phyloP scores from a whole-genome alignment of 2,329 filamentous ascomycete species.

The Ophiocordyceps australis region DNA sequence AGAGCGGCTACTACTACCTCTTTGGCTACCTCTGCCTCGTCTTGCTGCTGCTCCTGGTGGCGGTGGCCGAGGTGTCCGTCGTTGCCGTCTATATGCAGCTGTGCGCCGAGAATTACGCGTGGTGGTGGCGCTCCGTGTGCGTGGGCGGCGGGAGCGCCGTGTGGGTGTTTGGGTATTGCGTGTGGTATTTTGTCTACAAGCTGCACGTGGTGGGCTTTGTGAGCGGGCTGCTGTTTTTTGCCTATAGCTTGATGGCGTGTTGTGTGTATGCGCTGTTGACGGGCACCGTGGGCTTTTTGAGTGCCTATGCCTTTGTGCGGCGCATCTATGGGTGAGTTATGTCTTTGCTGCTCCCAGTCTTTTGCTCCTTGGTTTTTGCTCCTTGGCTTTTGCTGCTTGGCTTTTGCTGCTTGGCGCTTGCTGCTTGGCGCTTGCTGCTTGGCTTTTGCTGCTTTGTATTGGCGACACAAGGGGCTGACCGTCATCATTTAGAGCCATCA shows the following conservation, averaged over 20 bases:
- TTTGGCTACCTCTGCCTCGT: slow-evolving; percentile 73
- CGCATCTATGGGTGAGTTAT: slow-evolving; percentile 63
- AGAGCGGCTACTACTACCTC: slow-evolving; percentile 82
- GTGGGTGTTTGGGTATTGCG: slow-evolving; percentile 70
- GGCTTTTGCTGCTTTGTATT: neutral
- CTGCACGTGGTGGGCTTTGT: slow-evolving; percentile 68
- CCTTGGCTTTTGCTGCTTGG: no score
- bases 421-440: neutral
- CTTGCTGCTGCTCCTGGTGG: slow-evolving; percentile 51
- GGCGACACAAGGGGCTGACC: slow-evolving; percentile 2
- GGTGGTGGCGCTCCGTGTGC: slow-evolving; percentile 85
- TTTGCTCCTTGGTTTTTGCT: no score
- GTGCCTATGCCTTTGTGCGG: slow-evolving; percentile 68
- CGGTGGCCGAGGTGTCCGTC: slow-evolving; percentile 67
- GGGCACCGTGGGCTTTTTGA: slow-evolving; percentile 71
- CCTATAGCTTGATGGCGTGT: slow-evolving; percentile 68
- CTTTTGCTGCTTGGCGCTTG: no score
- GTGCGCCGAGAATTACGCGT: slow-evolving; percentile 72
- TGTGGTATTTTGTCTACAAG: slow-evolving; percentile 70
- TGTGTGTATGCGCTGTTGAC: slow-evolving; percentile 64
- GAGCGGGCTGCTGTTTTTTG: slow-evolving; percentile 67
- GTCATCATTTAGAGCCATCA: slow-evolving; percentile 24
- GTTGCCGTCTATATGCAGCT: slow-evolving; percentile 71
- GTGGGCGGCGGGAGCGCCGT: slow-evolving; percentile 58
- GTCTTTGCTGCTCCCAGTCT: no score